These are phyloP conservation scores for Nannochloropsis salina DNA, from an alignment of 108 stramenopile species.

Conservation along the genomic window DNA sequence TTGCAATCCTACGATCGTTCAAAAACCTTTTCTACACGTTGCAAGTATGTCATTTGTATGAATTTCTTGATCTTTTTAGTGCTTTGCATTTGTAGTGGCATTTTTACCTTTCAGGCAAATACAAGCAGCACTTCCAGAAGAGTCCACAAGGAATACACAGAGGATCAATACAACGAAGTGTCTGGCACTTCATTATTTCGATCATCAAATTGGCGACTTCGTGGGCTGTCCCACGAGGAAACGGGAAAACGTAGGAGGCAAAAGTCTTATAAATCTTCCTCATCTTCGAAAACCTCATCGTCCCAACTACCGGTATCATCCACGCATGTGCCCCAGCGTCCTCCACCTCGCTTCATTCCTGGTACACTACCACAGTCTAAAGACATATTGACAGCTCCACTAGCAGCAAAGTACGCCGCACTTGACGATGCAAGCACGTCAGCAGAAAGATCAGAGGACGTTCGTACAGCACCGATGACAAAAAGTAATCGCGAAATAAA, in stretches of 20 bases:
- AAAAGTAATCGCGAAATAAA: background rate
- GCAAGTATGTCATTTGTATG: background rate
- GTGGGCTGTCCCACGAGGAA: background rate
- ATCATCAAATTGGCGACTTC: background rate
- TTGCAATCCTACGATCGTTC: background rate
- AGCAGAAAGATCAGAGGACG: background rate
- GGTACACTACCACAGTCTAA: constrained; percentile 13
- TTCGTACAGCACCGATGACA: background rate
- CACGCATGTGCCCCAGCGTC: background rate
- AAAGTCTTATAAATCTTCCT: background rate
- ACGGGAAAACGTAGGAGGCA: background rate
- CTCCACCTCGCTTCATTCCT: background rate
- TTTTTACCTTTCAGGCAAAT: background rate
- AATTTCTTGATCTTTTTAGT: background rate
- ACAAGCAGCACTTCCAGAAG: background rate
- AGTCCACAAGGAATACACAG: background rate
- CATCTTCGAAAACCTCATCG: background rate
- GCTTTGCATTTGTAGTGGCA: constrained; percentile 5
- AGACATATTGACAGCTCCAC: background rate
- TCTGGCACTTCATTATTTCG: background rate
- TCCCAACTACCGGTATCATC: background rate
- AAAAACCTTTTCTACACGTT: background rate
- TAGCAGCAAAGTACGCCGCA: background rate
- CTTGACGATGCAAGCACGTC: background rate
- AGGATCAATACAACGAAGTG: background rate